These are phyloP conservation scores for Harrya chromipes DNA, from an alignment of 768 basidiomycete genomes.

Conservation along the genomic window DNA sequence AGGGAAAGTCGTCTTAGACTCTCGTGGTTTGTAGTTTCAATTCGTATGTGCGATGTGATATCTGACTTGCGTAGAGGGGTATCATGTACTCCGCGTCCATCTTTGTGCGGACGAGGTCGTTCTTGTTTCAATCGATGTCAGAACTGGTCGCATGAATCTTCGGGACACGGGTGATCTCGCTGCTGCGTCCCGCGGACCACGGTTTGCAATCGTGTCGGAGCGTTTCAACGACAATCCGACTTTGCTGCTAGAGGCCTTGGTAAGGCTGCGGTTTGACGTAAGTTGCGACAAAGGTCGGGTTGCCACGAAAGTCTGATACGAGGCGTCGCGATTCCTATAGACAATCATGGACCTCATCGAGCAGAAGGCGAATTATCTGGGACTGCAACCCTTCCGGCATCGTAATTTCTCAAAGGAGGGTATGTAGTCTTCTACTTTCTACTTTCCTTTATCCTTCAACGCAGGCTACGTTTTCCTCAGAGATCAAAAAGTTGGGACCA, in stretches of 20 bases:
- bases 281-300: constrained; percentile 22
- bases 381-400: constrained; percentile 67
- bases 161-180: constrained; percentile 81
- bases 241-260: constrained; percentile 53
- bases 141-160: constrained; percentile 76
- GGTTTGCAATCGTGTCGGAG: constrained; percentile 56
- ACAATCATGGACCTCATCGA: constrained; percentile 81
- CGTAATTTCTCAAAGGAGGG: constrained; percentile 69
- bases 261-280: constrained; percentile 61
- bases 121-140: constrained; percentile 70
- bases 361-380: constrained; percentile 82
- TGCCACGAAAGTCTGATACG: not conserved
- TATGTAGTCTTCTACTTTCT: constrained; percentile 25
- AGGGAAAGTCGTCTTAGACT: constrained; percentile 54
- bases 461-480: constrained; percentile 35
- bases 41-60: not conserved
- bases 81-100: constrained; percentile 60
- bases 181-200: constrained; percentile 66
- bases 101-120: constrained; percentile 77
- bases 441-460: not conserved
- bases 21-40: constrained; percentile 46
- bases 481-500: constrained; percentile 67
- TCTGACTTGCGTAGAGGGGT: constrained; percentile 40
- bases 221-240: constrained; percentile 69
- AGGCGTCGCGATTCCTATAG: constrained; percentile 37